These are phyloP conservation scores for Sisymbrium altissimum DNA, from an alignment of 345 rosid genomes.

Conservation along the genomic window DNA sequence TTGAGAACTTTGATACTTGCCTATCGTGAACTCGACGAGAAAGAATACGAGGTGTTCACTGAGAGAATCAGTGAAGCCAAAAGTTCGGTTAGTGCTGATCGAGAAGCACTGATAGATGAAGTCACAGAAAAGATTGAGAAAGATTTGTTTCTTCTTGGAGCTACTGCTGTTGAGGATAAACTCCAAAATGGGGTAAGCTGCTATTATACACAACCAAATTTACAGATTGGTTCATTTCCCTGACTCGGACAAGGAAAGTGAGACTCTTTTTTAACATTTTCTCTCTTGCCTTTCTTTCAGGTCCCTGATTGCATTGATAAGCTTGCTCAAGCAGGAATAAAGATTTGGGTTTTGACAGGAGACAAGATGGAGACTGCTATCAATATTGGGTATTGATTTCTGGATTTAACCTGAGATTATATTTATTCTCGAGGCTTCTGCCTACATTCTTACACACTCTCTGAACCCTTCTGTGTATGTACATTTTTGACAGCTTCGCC, in stretches of 20 bases:
- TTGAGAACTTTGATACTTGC: conserved; percentile 87
- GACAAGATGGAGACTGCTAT: conserved; percentile 99
- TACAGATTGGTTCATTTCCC: neutral
- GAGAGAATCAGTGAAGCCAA: conserved; percentile 67
- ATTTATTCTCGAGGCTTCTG: neutral
- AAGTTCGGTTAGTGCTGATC: conserved; percentile 70
- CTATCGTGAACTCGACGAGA: conserved; percentile 74
- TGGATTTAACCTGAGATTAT: neutral
- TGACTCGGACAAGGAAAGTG: neutral
- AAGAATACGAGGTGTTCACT: conserved; percentile 54
- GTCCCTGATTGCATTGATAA: conserved; percentile 97
- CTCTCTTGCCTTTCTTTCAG: conserved; percentile 35
- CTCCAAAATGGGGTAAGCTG: conserved; percentile 88
- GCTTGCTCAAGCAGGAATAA: conserved; percentile 98
- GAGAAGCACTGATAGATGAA: conserved; percentile 72
- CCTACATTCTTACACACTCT: conserved; percentile 10
- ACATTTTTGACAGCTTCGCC: conserved; percentile 62
- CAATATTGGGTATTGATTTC: conserved; percentile 76
- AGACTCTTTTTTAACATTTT: neutral
- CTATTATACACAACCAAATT: neutral
- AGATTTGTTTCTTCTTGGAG: conserved; percentile 88
- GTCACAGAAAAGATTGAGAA: conserved; percentile 66
- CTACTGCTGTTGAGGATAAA: conserved; percentile 98
- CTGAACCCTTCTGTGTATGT: conserved; percentile 33
- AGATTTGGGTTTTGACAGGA: conserved; percentile 97